Evolutionary conservation across 192 early-diverging fungal genomes (phyloP), one percentile per base, ranked within the genome.

Genomic region (Backusella sp.): DNA sequence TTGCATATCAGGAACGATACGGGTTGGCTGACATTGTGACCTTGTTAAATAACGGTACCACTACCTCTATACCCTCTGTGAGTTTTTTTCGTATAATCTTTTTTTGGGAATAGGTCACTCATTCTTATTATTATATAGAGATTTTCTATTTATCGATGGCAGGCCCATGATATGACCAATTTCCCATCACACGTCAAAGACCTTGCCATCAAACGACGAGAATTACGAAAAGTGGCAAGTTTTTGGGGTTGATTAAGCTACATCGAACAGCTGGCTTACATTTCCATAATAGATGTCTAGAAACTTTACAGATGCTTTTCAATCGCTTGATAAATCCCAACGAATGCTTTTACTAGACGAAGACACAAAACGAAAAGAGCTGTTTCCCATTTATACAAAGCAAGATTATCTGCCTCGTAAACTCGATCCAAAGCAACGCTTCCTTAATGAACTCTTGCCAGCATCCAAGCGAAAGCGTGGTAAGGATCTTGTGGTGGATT

Each of bases 111-210:
- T n/a, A n/a, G n/a, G n/a, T n/a, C n/a, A n/a, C n/a, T n/a, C n/a
- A n/a, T n/a, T n/a, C n/a, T n/a, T n/a, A n/a, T n/a, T n/a, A n/a
- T 8, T 39, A 39, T 39, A 56, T 28, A 76, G 74, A 46, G 83
- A 39, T 73, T 88, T 49, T 53, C 70, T 49, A 46, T 72, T 72
- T 53, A 72, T 72, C 21, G 41, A 72, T 53, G 41, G 49, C 70
- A 53, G 44, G 44, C 41, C 62, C 37, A 74, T 35, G 81, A 88
- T 72, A 69, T 85, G 17, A 74, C 76, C 6, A 74, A 66, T 2
- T 88, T 87, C 62, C 85, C 87, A 0, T 52, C 15, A 12, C 82
- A 88, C 34, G 77, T 88, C 68, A 80, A 69, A 35, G 65, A 75
- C 7, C 70, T 70, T 19, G 77, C 84, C n/a, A 19, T 67, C 15